Percentiles rank a stretch among this genome's conserved stretches.
Conservation (phyloP, 805 yeast genomes). For the Priceomyces carsonii region DNA sequence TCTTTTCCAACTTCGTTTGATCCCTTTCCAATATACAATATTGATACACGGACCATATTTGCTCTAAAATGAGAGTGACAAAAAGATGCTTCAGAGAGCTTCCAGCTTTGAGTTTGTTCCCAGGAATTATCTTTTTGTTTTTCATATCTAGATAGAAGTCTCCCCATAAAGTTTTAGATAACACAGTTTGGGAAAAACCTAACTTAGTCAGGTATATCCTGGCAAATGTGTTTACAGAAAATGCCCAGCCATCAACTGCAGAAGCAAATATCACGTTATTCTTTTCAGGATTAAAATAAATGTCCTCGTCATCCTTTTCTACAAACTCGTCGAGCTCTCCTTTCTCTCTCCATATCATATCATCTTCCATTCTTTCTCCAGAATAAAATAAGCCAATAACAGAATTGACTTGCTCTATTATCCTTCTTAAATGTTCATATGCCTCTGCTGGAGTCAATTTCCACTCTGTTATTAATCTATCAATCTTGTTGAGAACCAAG, state of each 20-base stretch:
- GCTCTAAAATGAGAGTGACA: constrained; percentile 83
- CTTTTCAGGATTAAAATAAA: constrained; percentile 83
- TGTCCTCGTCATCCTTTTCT: constrained; percentile 76
- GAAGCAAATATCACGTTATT: constrained; percentile 89
- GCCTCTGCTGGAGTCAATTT: constrained; percentile 84
- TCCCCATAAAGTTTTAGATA: constrained; percentile 94
- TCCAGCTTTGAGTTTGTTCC: constrained; percentile 63
- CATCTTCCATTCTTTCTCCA: constrained; percentile 91
- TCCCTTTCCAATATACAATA: constrained; percentile 65
- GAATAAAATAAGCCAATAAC: constrained; percentile 91
- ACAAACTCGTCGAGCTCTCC: constrained; percentile 59
- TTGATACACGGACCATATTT: constrained; percentile 88
- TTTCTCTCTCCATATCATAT: constrained; percentile 70
- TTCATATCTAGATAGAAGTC: constrained; percentile 89
- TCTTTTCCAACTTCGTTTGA: constrained; percentile 70
- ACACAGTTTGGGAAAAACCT: constrained; percentile 76
- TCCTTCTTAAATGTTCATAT: constrained; percentile 70
- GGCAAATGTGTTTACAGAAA: constrained; percentile 84
- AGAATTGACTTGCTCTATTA: constrained; percentile 92
- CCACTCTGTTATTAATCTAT: constrained; percentile 79
- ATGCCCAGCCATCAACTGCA: constrained; percentile 98
- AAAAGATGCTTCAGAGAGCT: constrained; percentile 68
- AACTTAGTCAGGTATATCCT: constrained; percentile 80
- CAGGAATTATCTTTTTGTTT: constrained; percentile 75
- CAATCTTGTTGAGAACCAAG: constrained; percentile 87